phyloP scores from a whole-genome alignment of 73 alveolate species.

The Paramecium pentaurelia region DNA sequence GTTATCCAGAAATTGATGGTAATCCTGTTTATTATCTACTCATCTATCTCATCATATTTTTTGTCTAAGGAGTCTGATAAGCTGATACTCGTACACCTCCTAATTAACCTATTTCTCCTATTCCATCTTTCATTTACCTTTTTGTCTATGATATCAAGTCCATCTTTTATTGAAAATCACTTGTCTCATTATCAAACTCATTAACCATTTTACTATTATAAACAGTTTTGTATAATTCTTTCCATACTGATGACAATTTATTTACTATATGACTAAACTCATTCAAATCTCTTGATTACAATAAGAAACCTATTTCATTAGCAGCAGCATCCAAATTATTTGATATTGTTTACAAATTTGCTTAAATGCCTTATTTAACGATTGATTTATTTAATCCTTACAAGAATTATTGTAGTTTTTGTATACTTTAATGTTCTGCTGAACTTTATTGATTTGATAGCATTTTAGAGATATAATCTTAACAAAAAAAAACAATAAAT shows the following conservation, averaged over 20 bases:
- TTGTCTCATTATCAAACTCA: neutral
- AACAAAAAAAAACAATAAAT: neutral
- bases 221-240: neutral
- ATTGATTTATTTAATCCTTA: neutral
- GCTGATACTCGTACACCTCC: slow-evolving; percentile 38
- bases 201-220: neutral
- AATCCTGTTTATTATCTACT: neutral
- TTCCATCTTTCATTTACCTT: neutral
- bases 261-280: neutral
- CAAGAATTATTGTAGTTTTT: neutral
- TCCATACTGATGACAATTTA: slow-evolving; percentile 18
- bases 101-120: neutral
- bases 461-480: neutral
- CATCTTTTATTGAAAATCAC: neutral
- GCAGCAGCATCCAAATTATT: slow-evolving; percentile 12
- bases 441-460: neutral
- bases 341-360: neutral
- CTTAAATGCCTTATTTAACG: neutral
- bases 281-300: slow-evolving; percentile 14
- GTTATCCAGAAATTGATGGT: neutral
- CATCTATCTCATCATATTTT: neutral
- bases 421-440: neutral
- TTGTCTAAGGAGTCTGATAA: neutral
- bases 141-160: neutral
- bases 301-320: neutral